Base-by-base conservation (phyloP, 345 rosid species). In the Hibiscus syriacus region DNA sequence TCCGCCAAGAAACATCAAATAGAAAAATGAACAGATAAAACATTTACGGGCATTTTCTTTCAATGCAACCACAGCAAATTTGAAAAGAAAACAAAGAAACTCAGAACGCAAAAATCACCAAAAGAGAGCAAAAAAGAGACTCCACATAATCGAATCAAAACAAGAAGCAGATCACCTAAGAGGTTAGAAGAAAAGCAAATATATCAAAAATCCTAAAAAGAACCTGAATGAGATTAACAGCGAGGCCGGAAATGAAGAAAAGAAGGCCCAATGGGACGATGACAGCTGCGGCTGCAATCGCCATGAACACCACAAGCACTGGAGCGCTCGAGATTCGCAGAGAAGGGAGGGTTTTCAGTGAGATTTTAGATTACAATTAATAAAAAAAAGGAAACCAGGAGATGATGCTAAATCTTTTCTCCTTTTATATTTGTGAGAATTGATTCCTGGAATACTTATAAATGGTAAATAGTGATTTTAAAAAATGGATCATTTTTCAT, bases 171-270 rank as follows among this genome's bases (percentile, higher is more conserved):
- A n/a, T n/a, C n/a, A n/a, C n/a, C n/a, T n/a, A n/a, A n/a, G n/a
- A n/a, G n/a, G n/a, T n/a, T n/a, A n/a, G n/a, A n/a, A n/a, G n/a
- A n/a, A n/a, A n/a, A n/a, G n/a, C n/a, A n/a, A n/a, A n/a, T n/a
- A n/a, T n/a, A n/a, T n/a, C n/a, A n/a, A n/a, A n/a, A n/a, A n/a
- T n/a, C n/a, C n/a, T n/a, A n/a, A n/a, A n/a, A n/a, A n/a, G n/a
- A n/a, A n/a, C n/a, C n/a, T n/a, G n/a, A n/a, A n/a, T n/a, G n/a
- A 94, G 86, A 83, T 94, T 94, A 30, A 91, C 89, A 61, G 78
- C 76, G 78, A 94, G 92, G 70, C 99, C 99, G 53, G 99, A 94
- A 74, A 81, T 29, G 76, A 91, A 79, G 84, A 91, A 94, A 62
- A 94, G 86, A 59, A 91, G 62, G 34, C 98, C 85, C 70, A 91